Conservation (phyloP, 108 stramenopile genomes). For the Conticribra weissflogii region DNA sequence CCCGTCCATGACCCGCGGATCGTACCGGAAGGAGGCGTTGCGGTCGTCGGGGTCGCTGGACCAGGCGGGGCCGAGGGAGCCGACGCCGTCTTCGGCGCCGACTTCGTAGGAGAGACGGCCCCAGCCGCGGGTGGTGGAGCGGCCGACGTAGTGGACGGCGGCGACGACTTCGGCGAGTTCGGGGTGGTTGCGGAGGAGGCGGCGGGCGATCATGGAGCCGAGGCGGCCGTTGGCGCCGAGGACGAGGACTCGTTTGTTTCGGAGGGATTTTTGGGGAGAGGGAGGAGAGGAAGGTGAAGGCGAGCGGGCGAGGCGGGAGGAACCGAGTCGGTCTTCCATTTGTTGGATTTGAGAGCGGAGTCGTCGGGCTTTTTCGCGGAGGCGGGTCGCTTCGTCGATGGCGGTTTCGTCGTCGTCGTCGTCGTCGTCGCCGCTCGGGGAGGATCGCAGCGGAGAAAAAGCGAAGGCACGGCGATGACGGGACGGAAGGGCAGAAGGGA, state of each 20-base stretch:
- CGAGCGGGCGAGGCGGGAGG: too few species aligned
- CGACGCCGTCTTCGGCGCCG: constrained; percentile 81
- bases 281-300: too few species aligned
- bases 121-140: constrained; percentile 74
- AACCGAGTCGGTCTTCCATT: constrained; percentile 59
- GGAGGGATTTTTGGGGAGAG: constrained; percentile 42
- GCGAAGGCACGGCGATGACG: background rate
- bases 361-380: constrained; percentile 57
- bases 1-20: constrained; percentile 61
- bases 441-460: background rate
- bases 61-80: constrained; percentile 76
- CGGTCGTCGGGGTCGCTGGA: constrained; percentile 62
- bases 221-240: constrained; percentile 84
- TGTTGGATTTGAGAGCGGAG: constrained; percentile 70
- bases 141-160: constrained; percentile 76
- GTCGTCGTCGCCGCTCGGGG: background rate
- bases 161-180: constrained; percentile 74
- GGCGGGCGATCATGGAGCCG: constrained; percentile 79
- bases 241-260: constrained; percentile 67
- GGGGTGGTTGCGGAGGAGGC: constrained; percentile 69
- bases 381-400: constrained; percentile 59
- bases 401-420: constrained; percentile 12
- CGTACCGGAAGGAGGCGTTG: constrained; percentile 66
- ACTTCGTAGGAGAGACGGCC: constrained; percentile 85
- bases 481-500: too few species aligned